A percentile compares a stretch with the other conserved stretches of the same genome.
Conservation (phyloP, 495 filamentous ascomycete species). For the Penicillium goetzii region DNA sequence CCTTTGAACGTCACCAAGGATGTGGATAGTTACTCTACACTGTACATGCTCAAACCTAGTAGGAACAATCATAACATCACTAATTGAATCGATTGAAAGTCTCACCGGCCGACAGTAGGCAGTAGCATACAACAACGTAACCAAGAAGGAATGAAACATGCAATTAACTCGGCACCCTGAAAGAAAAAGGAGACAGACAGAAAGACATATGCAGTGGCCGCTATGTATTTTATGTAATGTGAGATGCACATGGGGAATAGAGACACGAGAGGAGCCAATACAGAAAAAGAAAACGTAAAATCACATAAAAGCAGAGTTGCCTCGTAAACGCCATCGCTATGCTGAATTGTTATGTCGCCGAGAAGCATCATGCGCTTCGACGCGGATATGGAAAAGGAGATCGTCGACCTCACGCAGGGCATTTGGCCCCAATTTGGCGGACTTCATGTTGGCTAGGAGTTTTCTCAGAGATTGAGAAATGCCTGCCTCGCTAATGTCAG, state of each 20-base stretch:
- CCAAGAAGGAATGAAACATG: neutral
- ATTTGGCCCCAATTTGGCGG: constrained; percentile 51
- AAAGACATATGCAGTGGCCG: constrained; percentile 13
- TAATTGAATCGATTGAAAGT: neutral
- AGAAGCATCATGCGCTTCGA: constrained; percentile 64
- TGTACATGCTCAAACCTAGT: neutral
- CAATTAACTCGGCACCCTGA: neutral
- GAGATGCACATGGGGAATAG: constrained; percentile 35
- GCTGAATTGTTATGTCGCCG: constrained; percentile 48
- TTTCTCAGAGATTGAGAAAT: constrained; percentile 55
- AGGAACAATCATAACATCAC: neutral
- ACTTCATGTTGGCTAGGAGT: constrained; percentile 55
- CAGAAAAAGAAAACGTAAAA: constrained; percentile 20
- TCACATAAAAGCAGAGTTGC: constrained; percentile 16
- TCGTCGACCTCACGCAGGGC: constrained; percentile 65
- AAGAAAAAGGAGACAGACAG: neutral
- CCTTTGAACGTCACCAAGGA: neutral
- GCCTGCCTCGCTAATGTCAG: constrained; percentile 20
- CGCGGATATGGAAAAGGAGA: constrained; percentile 67
- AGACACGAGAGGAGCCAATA: constrained; percentile 14
- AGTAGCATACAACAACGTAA: neutral
- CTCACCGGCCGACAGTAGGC: neutral
- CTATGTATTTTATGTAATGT: constrained; percentile 22
- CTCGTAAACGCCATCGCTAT: constrained; percentile 51
- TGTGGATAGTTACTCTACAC: neutral